A percentile compares a stretch with the other conserved stretches of the same genome.
phyloP scores from a whole-genome alignment of 306 rosid genomes.

The Morella rubra region DNA sequence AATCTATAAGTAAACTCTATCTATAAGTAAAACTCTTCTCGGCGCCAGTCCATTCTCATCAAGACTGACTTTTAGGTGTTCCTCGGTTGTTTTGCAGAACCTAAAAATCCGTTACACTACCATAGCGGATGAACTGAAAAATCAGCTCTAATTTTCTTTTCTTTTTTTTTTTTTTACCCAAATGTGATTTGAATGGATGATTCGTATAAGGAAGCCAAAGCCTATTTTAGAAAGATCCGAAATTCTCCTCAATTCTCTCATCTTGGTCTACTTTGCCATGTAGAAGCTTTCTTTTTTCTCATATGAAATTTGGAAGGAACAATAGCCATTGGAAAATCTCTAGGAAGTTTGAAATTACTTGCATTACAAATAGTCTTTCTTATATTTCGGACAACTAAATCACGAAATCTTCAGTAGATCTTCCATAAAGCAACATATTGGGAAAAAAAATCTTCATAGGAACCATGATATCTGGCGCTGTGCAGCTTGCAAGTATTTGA shows the following conservation, averaged over 20 bases:
- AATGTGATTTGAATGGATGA: too few relatives aligned
- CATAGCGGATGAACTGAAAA: too few relatives aligned
- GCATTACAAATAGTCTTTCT: conserved; percentile 20
- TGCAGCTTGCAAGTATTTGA: conserved; percentile 77
- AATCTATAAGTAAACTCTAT: too few relatives aligned
- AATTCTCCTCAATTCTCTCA: background rate
- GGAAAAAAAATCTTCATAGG: conserved; percentile 26
- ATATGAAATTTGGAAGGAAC: conserved; percentile 3
- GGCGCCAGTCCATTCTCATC: background rate
- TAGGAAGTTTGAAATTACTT: background rate
- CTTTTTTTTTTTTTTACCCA: too few relatives aligned
- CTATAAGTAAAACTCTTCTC: too few relatives aligned
- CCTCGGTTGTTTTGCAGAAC: too few relatives aligned
- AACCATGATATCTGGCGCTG: conserved; percentile 43
- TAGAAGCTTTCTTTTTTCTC: conserved; percentile 23
- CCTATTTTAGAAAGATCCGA: conserved; percentile 3
- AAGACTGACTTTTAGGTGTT: background rate
- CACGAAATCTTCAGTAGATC: conserved; percentile 36
- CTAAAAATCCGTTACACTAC: too few relatives aligned
- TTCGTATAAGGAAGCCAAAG: background rate
- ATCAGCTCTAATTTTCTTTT: too few relatives aligned
- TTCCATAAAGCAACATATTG: conserved; percentile 20
- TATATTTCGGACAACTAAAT: background rate
- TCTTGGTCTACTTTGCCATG: conserved; percentile 20
- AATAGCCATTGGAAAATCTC: conserved; percentile 42